Percentiles rank a stretch among this genome's conserved stretches.
Evolutionary conservation across 768 basidiomycete species (phyloP).

Genomic region (Cystofilobasidium macerans): DNA sequence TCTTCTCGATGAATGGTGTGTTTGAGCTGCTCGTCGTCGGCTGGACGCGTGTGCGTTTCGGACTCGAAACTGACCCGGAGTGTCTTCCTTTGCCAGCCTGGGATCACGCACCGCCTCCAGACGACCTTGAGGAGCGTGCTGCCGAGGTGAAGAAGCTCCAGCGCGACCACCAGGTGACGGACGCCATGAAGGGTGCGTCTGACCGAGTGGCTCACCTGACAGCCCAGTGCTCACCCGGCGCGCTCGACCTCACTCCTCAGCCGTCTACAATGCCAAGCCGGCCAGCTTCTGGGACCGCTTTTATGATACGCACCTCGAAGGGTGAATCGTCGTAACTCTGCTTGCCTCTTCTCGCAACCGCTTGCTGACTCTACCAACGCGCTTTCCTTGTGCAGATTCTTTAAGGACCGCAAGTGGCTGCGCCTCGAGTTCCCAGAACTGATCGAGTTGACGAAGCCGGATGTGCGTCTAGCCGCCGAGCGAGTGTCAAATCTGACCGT

Average conservation of each 20-base stretch:
- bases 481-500: neutral
- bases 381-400: conserved; percentile 59
- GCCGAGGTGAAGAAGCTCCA: conserved; percentile 60
- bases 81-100: conserved; percentile 24
- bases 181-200: conserved; percentile 55
- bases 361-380: neutral
- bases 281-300: conserved; percentile 68
- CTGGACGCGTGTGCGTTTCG: neutral
- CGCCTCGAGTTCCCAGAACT: conserved; percentile 92
- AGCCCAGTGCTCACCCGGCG: neutral
- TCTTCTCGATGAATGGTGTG: conserved; percentile 17
- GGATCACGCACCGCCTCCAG: conserved; percentile 40
- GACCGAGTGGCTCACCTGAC: conserved; percentile 53
- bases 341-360: conserved; percentile 1
- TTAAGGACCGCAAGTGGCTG: conserved; percentile 90
- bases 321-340: conserved; percentile 24
- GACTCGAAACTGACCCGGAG: neutral
- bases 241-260: conserved; percentile 15
- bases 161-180: conserved; percentile 57
- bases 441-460: conserved; percentile 53
- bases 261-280: conserved; percentile 35
- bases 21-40: neutral
- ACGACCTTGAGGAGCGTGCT: conserved; percentile 67
- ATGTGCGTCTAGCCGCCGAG: conserved; percentile 42
- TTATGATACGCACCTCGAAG: conserved; percentile 60